A percentile compares a stretch with the other conserved stretches of the same genome.
These are phyloP conservation scores for Chenopodium suecicum DNA, from an alignment of 148 eudicot genomes.

Conservation along the genomic window DNA sequence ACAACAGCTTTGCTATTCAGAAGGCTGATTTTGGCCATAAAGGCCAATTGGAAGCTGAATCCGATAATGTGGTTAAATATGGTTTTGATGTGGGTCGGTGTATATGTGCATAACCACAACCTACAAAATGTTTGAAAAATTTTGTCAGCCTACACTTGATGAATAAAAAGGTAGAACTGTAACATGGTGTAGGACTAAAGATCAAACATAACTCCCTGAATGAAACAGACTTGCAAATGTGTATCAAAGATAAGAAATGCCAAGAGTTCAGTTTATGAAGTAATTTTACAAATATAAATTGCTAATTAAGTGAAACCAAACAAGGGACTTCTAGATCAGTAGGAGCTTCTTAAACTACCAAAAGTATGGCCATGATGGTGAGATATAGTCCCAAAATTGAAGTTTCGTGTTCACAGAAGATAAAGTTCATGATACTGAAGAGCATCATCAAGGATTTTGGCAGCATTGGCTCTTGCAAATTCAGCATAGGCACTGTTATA, in stretches of 20 bases:
- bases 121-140: conserved; percentile 9
- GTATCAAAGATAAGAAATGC: not conserved
- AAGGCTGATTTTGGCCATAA: not conserved
- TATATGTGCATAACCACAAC: conserved; percentile 6
- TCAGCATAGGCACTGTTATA: not conserved
- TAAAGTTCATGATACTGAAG: not conserved
- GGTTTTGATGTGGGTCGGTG: not conserved
- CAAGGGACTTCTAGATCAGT: not conserved
- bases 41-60: conserved; percentile 9
- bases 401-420: not conserved
- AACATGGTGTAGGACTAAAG: not conserved
- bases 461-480: not conserved
- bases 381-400: not conserved
- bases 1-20: conserved; percentile 8
- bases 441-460: not conserved
- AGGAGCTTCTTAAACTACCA: not conserved
- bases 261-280: not conserved
- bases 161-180: not conserved
- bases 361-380: not conserved
- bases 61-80: not conserved
- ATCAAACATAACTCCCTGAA: not conserved
- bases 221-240: not conserved
- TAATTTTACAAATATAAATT: not conserved
- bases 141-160: not conserved
- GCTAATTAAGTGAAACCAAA: not conserved